phyloP scores from a whole-genome alignment of 345 rosid species.

The Viola odorata region DNA sequence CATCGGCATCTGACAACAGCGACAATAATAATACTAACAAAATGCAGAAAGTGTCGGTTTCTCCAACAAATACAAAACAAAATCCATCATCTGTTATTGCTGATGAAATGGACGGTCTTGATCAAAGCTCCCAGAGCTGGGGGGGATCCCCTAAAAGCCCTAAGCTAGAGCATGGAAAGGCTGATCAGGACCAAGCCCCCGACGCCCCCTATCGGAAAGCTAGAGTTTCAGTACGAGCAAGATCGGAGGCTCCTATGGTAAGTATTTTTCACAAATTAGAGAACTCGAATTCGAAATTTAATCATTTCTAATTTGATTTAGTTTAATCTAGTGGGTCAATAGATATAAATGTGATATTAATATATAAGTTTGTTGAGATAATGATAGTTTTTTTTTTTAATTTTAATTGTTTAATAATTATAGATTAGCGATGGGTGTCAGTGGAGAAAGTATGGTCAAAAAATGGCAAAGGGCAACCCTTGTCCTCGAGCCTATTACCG shows the following conservation, averaged over 20 bases:
- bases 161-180: slow-evolving; percentile 34
- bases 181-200: slow-evolving; percentile 34
- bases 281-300: background rate
- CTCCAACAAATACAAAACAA: slow-evolving; percentile 23
- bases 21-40: slow-evolving; percentile 8
- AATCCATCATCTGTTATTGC: slow-evolving; percentile 14
- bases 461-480: slow-evolving; percentile 83
- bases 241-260: slow-evolving; percentile 54
- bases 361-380: too few relatives aligned
- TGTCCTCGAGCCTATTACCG: slow-evolving; percentile 96
- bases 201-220: slow-evolving; percentile 51
- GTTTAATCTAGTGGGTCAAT: background rate
- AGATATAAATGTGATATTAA: too few relatives aligned
- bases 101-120: slow-evolving; percentile 21
- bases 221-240: slow-evolving; percentile 48
- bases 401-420: background rate
- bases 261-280: background rate
- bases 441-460: slow-evolving; percentile 97
- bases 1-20: slow-evolving; percentile 15
- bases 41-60: slow-evolving; percentile 24
- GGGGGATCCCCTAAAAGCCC: slow-evolving; percentile 47
- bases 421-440: slow-evolving; percentile 91
- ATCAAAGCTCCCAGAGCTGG: slow-evolving; percentile 37
- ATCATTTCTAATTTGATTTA: background rate
- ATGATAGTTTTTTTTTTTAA: too few relatives aligned